phyloP scores from a whole-genome alignment of 2,329 filamentous ascomycete species.

The Fusarium poae region DNA sequence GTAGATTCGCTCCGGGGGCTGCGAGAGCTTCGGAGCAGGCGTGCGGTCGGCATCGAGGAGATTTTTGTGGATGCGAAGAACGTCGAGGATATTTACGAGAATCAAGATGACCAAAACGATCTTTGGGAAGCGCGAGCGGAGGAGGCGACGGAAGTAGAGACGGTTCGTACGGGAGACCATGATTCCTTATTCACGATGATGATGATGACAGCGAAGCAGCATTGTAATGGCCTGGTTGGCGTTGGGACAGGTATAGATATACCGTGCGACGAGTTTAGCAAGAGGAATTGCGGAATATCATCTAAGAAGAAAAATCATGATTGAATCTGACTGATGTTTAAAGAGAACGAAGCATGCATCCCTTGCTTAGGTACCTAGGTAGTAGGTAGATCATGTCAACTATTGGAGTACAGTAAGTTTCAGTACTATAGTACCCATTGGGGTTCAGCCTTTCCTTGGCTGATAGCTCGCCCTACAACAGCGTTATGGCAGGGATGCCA shows the following conservation, averaged over 20 bases:
- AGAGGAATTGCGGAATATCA: not conserved
- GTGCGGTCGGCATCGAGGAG: slow-evolving; percentile 50
- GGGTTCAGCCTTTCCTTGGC: slow-evolving; percentile 13
- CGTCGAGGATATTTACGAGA: slow-evolving; percentile 57
- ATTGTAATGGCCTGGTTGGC: slow-evolving; percentile 33
- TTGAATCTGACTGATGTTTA: slow-evolving; percentile 4
- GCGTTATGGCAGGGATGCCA: slow-evolving; percentile 12
- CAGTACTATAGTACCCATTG: not conserved
- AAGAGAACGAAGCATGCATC: slow-evolving; percentile 9
- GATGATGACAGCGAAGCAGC: slow-evolving; percentile 40
- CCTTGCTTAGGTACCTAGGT: slow-evolving; percentile 12
- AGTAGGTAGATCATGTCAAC: slow-evolving; percentile 11
- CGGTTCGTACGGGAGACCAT: slow-evolving; percentile 52
- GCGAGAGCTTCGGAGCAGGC: slow-evolving; percentile 44
- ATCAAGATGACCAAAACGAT: slow-evolving; percentile 53
- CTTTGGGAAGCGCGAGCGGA: slow-evolving; percentile 54
- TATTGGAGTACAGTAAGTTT: not conserved
- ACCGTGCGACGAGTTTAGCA: not conserved
- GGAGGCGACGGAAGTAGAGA: slow-evolving; percentile 55
- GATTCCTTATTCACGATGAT: slow-evolving; percentile 37
- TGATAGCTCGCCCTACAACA: not conserved
- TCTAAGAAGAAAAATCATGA: slow-evolving; percentile 12
- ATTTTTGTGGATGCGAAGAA: slow-evolving; percentile 55
- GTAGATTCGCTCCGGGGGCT: slow-evolving; percentile 65
- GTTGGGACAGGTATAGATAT: slow-evolving; percentile 2